These are phyloP conservation scores for Postia placenta DNA, from an alignment of 768 basidiomycete genomes.

Conservation along the genomic window DNA sequence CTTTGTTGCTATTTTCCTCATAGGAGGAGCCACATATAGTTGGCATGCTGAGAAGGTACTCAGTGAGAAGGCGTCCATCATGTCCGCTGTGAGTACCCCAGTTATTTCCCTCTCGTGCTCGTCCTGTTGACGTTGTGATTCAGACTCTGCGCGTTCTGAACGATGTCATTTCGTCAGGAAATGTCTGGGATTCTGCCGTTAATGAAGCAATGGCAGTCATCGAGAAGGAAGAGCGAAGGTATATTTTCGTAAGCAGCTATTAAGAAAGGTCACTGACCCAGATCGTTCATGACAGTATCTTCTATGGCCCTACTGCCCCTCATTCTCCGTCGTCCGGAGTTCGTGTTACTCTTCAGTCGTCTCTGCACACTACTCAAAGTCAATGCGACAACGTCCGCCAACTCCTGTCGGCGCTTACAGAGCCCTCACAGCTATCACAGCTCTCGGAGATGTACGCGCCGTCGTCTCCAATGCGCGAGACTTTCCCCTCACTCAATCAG, in stretches of 20 bases:
- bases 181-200: slow-evolving; percentile 69
- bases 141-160: slow-evolving; percentile 64
- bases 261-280: no score
- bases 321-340: slow-evolving; percentile 49
- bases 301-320: slow-evolving; percentile 37
- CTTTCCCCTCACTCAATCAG: slow-evolving; percentile 23
- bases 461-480: slow-evolving; percentile 45
- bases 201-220: slow-evolving; percentile 60
- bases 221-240: slow-evolving; percentile 71
- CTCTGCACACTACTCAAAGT: slow-evolving; percentile 67
- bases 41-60: slow-evolving; percentile 9
- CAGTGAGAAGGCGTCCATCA: slow-evolving; percentile 7
- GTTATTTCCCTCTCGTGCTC: slow-evolving; percentile 7
- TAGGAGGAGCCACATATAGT: slow-evolving; percentile 13
- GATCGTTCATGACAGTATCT: slow-evolving; percentile 25
- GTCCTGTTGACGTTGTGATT: neutral
- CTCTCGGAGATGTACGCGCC: slow-evolving; percentile 88
- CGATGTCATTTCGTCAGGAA: slow-evolving; percentile 60
- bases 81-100: slow-evolving; percentile 20
- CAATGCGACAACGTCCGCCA: slow-evolving; percentile 82
- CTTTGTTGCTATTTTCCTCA: slow-evolving; percentile 15
- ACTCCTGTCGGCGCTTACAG: slow-evolving; percentile 70
- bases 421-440: slow-evolving; percentile 65
- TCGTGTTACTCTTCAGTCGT: slow-evolving; percentile 66
- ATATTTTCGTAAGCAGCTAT: slow-evolving; percentile 8